Base-by-base conservation (phyloP, 2,329 filamentous ascomycete species). In the Paraconiothyrium brasiliense region DNA sequence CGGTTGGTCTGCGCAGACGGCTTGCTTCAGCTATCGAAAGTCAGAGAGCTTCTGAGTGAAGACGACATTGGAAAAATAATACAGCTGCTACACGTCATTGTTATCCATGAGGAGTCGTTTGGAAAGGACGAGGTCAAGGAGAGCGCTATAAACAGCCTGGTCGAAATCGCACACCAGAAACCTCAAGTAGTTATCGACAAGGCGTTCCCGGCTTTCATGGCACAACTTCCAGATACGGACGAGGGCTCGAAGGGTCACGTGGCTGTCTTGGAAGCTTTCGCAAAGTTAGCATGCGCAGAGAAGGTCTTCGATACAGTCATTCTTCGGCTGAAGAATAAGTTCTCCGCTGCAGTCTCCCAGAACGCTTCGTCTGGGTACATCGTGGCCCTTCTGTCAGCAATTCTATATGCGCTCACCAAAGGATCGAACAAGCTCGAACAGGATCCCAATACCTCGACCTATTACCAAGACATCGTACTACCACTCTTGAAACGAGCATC, bases 191-290 rank as follows among this genome's bases (percentile, higher is more conserved):
- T 91, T 32, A 85, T 89, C 68, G 84, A 89, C 50, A 87, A 88
- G 59, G 87, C 88, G 0, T 87, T 91, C 68, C 89, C 89, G 30
- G 86, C 86, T 5, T 89, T 91, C 71, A 84, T 90, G 75, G 87
- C 88, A 3, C 84, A 86, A 43, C 76, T 91, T 3, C 89, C 89
- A 1, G 88, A 89, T 62, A 79, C 78, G 1, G 84, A 85, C 59
- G 76, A 83, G 20, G 78, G 78, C 3, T 76, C 80, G 10, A 70
- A 69, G 7, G 73, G 76, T 6, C 89, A 89, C 68, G 69, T 84
- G n/a, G 78, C 83, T 5, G 85, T 87, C 0, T 77, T 91, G 27
- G 88, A 90, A 68, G 87, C 83, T 0, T 84, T 91, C 61, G 88
- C 89, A 2, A 87, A 89, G 67, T 84, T 91, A 22, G 88, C 86